Evolutionary conservation across 139 green algal species (phyloP), one percentile per base, ranked within the genome.

Genomic region (Chlamydomonas applanata): DNA sequence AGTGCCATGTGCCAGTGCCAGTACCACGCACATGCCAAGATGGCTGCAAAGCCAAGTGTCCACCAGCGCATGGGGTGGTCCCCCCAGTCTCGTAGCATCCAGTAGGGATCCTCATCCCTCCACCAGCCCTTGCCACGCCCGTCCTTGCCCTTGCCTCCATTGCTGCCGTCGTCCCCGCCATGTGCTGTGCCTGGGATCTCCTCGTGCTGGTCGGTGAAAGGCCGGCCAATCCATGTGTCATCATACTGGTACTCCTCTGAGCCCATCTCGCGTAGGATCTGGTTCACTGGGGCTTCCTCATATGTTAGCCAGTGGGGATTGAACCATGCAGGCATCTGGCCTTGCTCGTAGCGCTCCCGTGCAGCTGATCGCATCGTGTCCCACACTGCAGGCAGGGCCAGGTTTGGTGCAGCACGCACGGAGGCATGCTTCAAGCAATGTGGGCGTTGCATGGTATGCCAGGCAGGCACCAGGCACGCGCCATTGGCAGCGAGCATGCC

Each of bases 21-120:
- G n/a, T 30, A 11, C 27, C 46, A 61, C 75, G 9, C 57, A 83
- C 78, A 44, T 27, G 68, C 72, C 27, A 84, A 27, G 16, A 85
- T 2, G 14, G 45, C 78, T n/a, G 78, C 85, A 33, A 85, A 76
- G 13, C 24, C 79, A 20, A 85, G 62, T 1, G 81, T 87, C 79
- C 79, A 87, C 81, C 85, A 86, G 3, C 85, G 71, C 85, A 89
- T 87, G 5, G 81, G 79, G 65, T 89, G 85, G 52, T 82, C 79
- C 0, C 81, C 85, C 75, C 82, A 86, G 52, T 86, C 73, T 22
- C 81, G 72, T 46, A 89, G 33, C 24, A 61, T 69, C 81, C 79
- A 85, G 71, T 89, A 89, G 0, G 85, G 85, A 65, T 89, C 85
- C 9, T 89, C 85, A 59, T 87, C 79, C 5, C 79, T 67, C 78